phyloP scores from a whole-genome alignment of 75 land plant species.

The Pseudotsuga menziesii region DNA sequence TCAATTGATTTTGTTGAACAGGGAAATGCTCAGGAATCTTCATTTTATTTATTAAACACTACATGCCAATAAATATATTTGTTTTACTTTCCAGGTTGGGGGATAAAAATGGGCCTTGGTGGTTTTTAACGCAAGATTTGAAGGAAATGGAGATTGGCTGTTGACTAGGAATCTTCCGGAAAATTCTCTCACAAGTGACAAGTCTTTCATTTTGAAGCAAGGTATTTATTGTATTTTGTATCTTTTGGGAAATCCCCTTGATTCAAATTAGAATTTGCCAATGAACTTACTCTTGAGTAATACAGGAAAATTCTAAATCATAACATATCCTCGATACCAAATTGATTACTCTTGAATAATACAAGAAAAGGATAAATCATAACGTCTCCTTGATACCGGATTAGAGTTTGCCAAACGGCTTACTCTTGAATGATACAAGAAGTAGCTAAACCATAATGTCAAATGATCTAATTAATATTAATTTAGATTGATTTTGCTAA shows the following conservation, averaged over 20 bases:
- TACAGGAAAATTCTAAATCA: no score
- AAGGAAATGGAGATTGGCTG: slow-evolving; percentile 17
- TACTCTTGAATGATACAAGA: no score
- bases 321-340: no score
- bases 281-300: no score
- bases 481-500: no score
- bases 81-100: slow-evolving; percentile 39
- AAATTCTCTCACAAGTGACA: neutral
- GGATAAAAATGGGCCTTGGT: slow-evolving; percentile 72
- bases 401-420: no score
- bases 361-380: no score
- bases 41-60: neutral
- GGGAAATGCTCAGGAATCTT: neutral
- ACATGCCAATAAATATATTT: neutral
- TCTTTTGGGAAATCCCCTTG: neutral
- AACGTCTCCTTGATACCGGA: no score
- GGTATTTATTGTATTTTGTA: neutral
- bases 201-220: neutral
- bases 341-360: no score
- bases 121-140: slow-evolving; percentile 50
- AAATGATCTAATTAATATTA: no score
- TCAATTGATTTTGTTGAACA: neutral
- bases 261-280: no score
- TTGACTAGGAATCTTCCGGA: slow-evolving; percentile 3
- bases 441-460: no score